Percentiles rank a stretch among this genome's conserved stretches.
Conservation (phyloP, 768 basidiomycete species). For the Clavaria fumosa region DNA sequence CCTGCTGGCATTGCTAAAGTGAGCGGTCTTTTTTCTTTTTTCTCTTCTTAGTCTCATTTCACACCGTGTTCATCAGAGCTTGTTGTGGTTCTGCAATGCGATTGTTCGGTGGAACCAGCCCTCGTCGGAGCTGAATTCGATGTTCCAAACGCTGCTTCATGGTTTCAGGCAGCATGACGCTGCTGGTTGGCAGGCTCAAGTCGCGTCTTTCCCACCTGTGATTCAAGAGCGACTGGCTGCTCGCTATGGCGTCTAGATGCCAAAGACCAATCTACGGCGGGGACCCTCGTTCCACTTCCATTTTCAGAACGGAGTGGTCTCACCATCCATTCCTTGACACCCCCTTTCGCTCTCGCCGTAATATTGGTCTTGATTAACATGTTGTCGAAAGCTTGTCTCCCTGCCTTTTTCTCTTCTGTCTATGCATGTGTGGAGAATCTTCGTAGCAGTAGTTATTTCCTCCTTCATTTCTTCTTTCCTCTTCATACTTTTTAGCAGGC, state of each 20-base stretch:
- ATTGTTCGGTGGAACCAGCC: conserved; percentile 92
- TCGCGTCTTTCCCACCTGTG: conserved; percentile 68
- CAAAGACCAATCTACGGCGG: too few relatives aligned
- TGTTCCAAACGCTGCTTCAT: conserved; percentile 82
- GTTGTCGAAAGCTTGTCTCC: too few relatives aligned
- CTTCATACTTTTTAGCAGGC: too few relatives aligned
- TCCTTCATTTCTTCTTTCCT: too few relatives aligned
- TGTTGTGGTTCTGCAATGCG: conserved; percentile 97
- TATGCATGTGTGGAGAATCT: too few relatives aligned
- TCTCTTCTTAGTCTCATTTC: conserved; percentile 6
- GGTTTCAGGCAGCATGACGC: conserved; percentile 86
- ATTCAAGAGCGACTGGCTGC: conserved; percentile 78
- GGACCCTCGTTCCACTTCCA: conserved; percentile 7
- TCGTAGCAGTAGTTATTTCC: too few relatives aligned
- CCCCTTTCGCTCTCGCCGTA: conserved; percentile 13
- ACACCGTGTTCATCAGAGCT: conserved; percentile 36
- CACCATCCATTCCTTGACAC: conserved; percentile 8
- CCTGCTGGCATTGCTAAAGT: conserved; percentile 90
- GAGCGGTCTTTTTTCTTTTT: conserved; percentile 12
- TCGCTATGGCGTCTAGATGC: conserved; percentile 82
- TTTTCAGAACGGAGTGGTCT: too few relatives aligned
- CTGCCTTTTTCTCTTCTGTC: too few relatives aligned
- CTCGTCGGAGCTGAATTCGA: conserved; percentile 77
- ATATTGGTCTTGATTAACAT: too few relatives aligned
- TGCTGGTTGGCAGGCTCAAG: conserved; percentile 73